phyloP scores from a whole-genome alignment of 306 rosid genomes.

The Lithocarpus polystachyus region DNA sequence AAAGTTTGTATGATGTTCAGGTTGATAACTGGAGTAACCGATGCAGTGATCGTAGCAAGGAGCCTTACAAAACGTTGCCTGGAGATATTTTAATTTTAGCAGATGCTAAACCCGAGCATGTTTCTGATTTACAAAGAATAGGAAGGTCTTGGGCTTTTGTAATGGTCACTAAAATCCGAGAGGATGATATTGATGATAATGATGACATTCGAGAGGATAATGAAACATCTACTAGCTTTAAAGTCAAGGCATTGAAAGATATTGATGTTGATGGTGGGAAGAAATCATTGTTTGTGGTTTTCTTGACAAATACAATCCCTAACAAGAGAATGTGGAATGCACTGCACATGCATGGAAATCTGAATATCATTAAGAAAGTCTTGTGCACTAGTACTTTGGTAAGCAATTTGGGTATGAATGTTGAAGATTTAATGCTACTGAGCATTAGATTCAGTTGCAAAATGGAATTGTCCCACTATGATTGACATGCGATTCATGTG shows the following conservation, averaged over 20 bases:
- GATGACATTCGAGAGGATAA: constrained; percentile 6
- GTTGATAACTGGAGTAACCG: constrained; percentile 52
- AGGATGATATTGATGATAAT: constrained; percentile 14
- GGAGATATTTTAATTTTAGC: constrained; percentile 67
- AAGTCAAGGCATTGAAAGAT: constrained; percentile 37
- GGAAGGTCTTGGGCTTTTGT: constrained; percentile 57
- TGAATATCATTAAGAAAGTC: constrained; percentile 31
- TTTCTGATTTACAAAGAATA: constrained; percentile 41
- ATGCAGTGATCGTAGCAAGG: constrained; percentile 45
- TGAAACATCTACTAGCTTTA: constrained; percentile 30
- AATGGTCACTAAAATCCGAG: constrained; percentile 29
- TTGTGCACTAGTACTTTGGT: constrained; percentile 42
- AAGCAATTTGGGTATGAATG: constrained; percentile 2
- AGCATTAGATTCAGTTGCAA: not conserved
- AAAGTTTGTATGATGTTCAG: constrained; percentile 29
- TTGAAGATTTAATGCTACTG: too few relatives aligned
- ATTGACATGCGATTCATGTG: not conserved
- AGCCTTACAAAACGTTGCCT: constrained; percentile 49
- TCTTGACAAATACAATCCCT: constrained; percentile 46
- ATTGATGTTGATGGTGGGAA: constrained; percentile 19
- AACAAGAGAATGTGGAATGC: constrained; percentile 56
- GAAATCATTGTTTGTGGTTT: constrained; percentile 37
- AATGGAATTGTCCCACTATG: too few relatives aligned
- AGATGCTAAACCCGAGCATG: constrained; percentile 48
- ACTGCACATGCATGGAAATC: constrained; percentile 37